Percentiles rank a stretch among this genome's conserved stretches.
These are phyloP conservation scores for Davidsoniella neocaledoniae DNA, from an alignment of 2,329 filamentous ascomycete species.

Conservation along the genomic window DNA sequence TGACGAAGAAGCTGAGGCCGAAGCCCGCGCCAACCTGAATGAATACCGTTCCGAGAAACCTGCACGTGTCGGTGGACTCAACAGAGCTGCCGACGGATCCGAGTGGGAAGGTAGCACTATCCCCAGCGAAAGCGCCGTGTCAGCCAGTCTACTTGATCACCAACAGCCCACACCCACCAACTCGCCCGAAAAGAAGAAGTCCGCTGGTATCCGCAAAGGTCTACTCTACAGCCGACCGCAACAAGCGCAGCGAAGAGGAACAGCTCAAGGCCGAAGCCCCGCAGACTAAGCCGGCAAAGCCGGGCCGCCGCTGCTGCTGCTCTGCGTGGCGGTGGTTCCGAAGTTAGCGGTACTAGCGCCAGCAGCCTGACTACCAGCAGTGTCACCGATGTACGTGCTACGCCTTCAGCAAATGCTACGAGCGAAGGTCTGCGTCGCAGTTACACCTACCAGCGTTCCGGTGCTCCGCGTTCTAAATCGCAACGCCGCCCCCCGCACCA, in stretches of 20 bases:
- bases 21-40: slow-evolving; percentile 52
- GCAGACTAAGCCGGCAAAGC: slow-evolving; percentile 36
- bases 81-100: slow-evolving; percentile 62
- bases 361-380: not conserved
- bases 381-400: slow-evolving; percentile 5
- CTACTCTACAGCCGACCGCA: slow-evolving; percentile 42
- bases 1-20: slow-evolving; percentile 46
- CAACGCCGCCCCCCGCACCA: slow-evolving; percentile 17
- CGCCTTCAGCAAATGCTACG: not conserved
- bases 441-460: slow-evolving; percentile 34
- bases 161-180: slow-evolving; percentile 38
- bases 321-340: slow-evolving; percentile 10
- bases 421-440: slow-evolving; percentile 24
- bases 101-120: slow-evolving; percentile 59
- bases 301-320: slow-evolving; percentile 17
- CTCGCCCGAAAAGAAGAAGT: slow-evolving; percentile 30
- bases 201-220: slow-evolving; percentile 42
- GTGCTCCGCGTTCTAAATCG: slow-evolving; percentile 14
- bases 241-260: slow-evolving; percentile 33
- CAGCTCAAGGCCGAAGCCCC: slow-evolving; percentile 39
- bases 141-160: slow-evolving; percentile 42
- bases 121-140: slow-evolving; percentile 48
- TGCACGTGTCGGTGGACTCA: slow-evolving; percentile 77
- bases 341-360: slow-evolving; percentile 4
- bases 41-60: slow-evolving; percentile 75